Conservation (phyloP, 768 basidiomycete genomes). For the Pleurotus citrinopileatus region DNA sequence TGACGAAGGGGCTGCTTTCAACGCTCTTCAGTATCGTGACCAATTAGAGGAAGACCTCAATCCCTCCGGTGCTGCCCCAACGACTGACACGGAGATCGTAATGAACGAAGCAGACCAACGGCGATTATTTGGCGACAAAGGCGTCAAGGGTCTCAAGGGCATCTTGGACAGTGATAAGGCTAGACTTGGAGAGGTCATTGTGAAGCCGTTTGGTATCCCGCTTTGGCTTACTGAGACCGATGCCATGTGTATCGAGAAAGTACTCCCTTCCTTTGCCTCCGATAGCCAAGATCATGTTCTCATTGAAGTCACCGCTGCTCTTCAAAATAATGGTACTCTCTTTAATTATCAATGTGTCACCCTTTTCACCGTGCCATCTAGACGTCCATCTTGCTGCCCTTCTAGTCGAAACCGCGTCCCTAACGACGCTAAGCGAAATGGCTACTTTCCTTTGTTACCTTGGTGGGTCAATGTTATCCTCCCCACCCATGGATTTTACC, state of each 20-base stretch:
- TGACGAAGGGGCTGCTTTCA: constrained; percentile 37
- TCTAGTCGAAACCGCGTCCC: not conserved
- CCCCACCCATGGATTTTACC: no score
- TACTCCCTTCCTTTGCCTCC: constrained; percentile 11
- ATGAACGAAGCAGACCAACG: constrained; percentile 31
- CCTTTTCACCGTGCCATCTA: not conserved
- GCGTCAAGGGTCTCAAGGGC: constrained; percentile 39
- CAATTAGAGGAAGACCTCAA: constrained; percentile 5
- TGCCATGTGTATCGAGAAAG: constrained; percentile 15
- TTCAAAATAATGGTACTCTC: constrained; percentile 31
- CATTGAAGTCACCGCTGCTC: constrained; percentile 27
- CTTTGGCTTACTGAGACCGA: constrained; percentile 23
- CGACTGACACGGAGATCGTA: constrained; percentile 18
- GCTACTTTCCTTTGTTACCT: constrained; percentile 39
- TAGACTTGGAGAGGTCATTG: constrained; percentile 20
- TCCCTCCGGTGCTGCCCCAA: not conserved
- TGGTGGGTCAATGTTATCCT: constrained; percentile 34
- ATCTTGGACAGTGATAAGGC: constrained; percentile 42
- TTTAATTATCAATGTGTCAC: not conserved
- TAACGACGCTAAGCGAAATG: constrained; percentile 17
- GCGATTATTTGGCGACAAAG: constrained; percentile 36
- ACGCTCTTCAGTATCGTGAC: constrained; percentile 28
- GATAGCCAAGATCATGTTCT: constrained; percentile 15
- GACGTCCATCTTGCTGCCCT: not conserved
- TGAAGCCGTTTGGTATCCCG: constrained; percentile 25